Evolutionary conservation across 2,329 filamentous ascomycete species (phyloP).

Genomic region (Sarocladiaceae sp.): DNA sequence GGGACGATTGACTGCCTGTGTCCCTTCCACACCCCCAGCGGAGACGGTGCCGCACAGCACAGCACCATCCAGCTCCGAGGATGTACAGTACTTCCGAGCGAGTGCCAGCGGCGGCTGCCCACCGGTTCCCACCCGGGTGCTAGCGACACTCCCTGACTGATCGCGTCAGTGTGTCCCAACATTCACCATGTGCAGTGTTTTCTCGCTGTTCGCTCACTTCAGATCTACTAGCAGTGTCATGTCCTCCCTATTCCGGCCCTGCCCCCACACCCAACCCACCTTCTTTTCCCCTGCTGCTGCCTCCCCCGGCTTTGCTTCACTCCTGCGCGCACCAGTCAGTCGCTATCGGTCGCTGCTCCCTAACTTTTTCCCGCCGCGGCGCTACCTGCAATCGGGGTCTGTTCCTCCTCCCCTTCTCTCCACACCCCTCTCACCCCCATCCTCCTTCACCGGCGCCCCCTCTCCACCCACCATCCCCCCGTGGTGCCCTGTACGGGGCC

Average conservation of each 20-base stretch:
- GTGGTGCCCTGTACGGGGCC: conserved; percentile 5
- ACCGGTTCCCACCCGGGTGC: not conserved
- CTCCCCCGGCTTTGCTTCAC: not conserved
- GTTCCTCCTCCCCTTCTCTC: conserved; percentile 2
- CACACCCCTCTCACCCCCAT: not conserved
- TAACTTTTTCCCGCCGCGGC: not conserved
- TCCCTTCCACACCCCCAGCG: not conserved
- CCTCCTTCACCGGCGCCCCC: not conserved
- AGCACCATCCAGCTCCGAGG: not conserved
- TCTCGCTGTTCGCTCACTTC: not conserved
- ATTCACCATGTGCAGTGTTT: not conserved
- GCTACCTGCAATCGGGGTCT: not conserved
- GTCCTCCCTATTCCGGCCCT: not conserved
- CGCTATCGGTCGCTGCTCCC: not conserved
- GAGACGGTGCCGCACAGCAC: not conserved
- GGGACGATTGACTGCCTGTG: too few relatives aligned
- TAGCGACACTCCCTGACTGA: not conserved
- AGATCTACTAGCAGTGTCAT: not conserved
- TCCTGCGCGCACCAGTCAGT: not conserved
- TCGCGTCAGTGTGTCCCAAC: not conserved
- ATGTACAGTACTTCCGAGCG: conserved; percentile 5
- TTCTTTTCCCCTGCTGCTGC: not conserved
- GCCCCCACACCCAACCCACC: not conserved
- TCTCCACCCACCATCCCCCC: conserved; percentile 3
- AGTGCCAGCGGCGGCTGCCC: not conserved